Percentiles rank a stretch among this genome's conserved stretches.
phyloP scores from a whole-genome alignment of 768 basidiomycete genomes.

The Cystobasidium ongulense region DNA sequence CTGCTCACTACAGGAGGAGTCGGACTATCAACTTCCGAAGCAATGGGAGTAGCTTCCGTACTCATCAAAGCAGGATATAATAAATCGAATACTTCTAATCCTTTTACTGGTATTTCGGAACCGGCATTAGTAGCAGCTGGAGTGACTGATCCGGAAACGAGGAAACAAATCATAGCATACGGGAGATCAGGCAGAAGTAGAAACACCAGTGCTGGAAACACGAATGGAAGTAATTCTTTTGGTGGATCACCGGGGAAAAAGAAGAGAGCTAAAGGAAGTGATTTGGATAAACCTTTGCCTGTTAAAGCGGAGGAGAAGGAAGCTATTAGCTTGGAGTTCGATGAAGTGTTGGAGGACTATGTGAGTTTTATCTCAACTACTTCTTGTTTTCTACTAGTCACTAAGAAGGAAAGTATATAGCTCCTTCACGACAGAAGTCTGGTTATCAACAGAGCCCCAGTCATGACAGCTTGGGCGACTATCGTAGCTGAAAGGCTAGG shows the following conservation, averaged over 20 bases:
- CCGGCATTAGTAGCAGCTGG: conserved; percentile 17
- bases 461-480: conserved; percentile 90
- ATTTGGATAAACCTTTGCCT: conserved; percentile 17
- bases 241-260: background rate
- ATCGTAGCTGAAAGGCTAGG: conserved; percentile 76
- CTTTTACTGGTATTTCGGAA: conserved; percentile 12
- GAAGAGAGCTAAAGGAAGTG: conserved; percentile 16
- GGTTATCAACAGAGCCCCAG: conserved; percentile 79
- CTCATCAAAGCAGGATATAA: conserved; percentile 24
- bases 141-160: conserved; percentile 7
- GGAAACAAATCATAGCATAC: conserved; percentile 9
- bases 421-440: conserved; percentile 56
- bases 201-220: background rate
- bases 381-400: background rate
- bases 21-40: conserved; percentile 13
- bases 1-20: conserved; percentile 26
- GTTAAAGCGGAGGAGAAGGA: background rate
- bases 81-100: background rate
- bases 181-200: conserved; percentile 17
- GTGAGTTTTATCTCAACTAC: background rate
- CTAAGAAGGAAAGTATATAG: conserved; percentile 45
- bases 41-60: background rate
- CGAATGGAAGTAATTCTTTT: background rate
- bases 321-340: conserved; percentile 18
- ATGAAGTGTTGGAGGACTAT: conserved; percentile 20